Base-by-base conservation (phyloP, 257 asterid genomes). In the Ajuga chamaepitys region DNA sequence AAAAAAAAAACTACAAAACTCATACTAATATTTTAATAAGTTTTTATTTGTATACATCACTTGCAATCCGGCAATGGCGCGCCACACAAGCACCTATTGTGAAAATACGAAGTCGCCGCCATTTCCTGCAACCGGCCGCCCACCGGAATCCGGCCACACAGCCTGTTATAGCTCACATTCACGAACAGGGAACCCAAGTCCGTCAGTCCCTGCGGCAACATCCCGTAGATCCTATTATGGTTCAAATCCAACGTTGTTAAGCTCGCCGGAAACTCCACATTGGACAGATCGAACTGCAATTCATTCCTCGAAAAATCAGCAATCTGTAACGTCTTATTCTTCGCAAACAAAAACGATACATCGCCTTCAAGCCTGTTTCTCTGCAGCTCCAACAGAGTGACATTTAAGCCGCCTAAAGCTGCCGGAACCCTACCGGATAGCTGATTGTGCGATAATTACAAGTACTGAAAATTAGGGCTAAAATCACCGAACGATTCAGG, bases 281-380 rank as follows among this genome's bases (percentile, higher is more conserved):
- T 68, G 0, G 94, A 78, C 3, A 89, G 0, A 75, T 89, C 81
- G n/a, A 87, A 87, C 70, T 68, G 37, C 40, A 89, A 41, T 76
- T 53, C 0, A 46, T 89, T 89, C 83, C 91, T 80, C 13, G 88
- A 83, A 13, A 87, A 21, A 24, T 81, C 83, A 0, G 52, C 56
- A 2, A 14, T 42, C n/a, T 54, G 56, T 13, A 78, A 28, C 2
- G 77, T 77, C 88, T 80, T 81, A 56, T 77, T 83, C 75, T 65
- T 85, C 9, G 87, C 90, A 14, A 84, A 81, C 82, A 89, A 56
- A 71, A 73, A 47, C 0, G 91, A 77, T 0, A 67, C 62, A 20
- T 79, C 96, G 0, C 97, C 96, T 61, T 65, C 78, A 5, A 90
- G 71, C 82, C 18, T 70, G 77, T 90, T 90, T 0, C 90, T 61